phyloP scores from a whole-genome alignment of 129 eudicot species.

The sunflower (Helianthus annuus) region HanXRQr2.0-SUNRISE NC_035447.2:113633061-113633560 shows the following conservation, averaged over 20 bases:
- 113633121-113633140: neutral
- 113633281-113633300: conserved; percentile 71
- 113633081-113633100: neutral
- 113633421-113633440: conserved; percentile 81
- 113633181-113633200: conserved; percentile 61
- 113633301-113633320: conserved; percentile 86
- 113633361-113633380: conserved; percentile 82
- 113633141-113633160: neutral
- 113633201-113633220: conserved; percentile 98
- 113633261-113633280: conserved; percentile 56
- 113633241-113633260: conserved; percentile 94
- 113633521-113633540: conserved; percentile 89
- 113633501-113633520: conserved; percentile 78
- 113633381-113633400: conserved; percentile 75
- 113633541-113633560: conserved; percentile 81
- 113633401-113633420: conserved; percentile 98
- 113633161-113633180: neutral
- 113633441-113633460: conserved; percentile 46
- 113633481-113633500: conserved; percentile 91
- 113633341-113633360: conserved; percentile 87
- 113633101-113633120: too few relatives aligned
- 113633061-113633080: neutral
- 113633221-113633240: conserved; percentile 90
- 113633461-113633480: conserved; percentile 67
- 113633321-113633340: conserved; percentile 89